Evolutionary conservation across 75 land plant genomes (phyloP).

Genomic region (Ceratopteris richardii): DNA sequence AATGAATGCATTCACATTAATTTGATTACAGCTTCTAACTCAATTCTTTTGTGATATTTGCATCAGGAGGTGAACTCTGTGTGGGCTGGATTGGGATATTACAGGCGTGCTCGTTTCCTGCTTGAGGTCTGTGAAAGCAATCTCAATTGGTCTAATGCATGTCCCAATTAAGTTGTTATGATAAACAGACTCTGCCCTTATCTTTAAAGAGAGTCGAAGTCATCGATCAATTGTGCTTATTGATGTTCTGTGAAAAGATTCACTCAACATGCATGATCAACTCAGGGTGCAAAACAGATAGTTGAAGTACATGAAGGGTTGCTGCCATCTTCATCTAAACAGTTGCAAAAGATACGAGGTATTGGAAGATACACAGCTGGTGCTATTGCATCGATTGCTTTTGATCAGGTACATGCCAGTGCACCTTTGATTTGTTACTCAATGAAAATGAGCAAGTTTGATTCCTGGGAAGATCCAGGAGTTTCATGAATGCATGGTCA

Average conservation of each 20-base stretch:
- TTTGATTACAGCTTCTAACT: conserved; percentile 33
- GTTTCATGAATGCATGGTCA: too few species aligned
- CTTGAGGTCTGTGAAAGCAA: conserved; percentile 52
- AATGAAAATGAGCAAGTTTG: conserved; percentile 5
- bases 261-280: not conserved
- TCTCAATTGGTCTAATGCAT: not conserved
- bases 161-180: not conserved
- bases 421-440: not conserved
- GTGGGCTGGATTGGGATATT: conserved; percentile 98
- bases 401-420: conserved; percentile 50
- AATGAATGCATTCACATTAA: not conserved
- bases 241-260: not conserved
- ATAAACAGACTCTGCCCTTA: too few species aligned
- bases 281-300: conserved; percentile 74
- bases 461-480: too few species aligned
- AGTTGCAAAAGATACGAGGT: conserved; percentile 59
- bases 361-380: conserved; percentile 97
- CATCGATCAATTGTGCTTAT: not conserved
- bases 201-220: too few species aligned
- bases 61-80: conserved; percentile 88
- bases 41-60: not conserved
- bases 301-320: conserved; percentile 30
- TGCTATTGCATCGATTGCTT: conserved; percentile 95
- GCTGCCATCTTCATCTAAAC: conserved; percentile 55
- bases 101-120: conserved; percentile 82